Evolutionary conservation across 1,139 yeast species (phyloP), one percentile per base, ranked within the genome.

Genomic region (Geotrichum phurueaensis): DNA sequence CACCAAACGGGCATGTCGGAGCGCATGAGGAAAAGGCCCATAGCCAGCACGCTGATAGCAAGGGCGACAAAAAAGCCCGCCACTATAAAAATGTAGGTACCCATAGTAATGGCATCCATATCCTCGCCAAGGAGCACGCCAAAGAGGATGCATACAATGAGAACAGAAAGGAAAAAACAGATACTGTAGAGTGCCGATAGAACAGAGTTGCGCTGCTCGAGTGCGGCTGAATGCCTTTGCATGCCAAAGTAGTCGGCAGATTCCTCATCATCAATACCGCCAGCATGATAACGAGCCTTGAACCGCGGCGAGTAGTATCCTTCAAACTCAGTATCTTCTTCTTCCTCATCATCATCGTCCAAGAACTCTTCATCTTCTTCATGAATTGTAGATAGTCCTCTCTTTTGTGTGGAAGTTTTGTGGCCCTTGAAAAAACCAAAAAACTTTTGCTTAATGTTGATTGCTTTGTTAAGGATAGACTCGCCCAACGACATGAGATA

Each of bases 81-180:
- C 50, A 66, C 66, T 60, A 64, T 69, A 62, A 64, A 71, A 43
- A 60, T 68, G 64, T 63, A 65, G 33, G 66, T 71, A 58, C 68
- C 70, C 51, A 63, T 59, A 10, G 69, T 67, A 23, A 66, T 63
- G 43, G 61, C 65, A 49, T 55, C 64, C 69, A 63, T 70, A 67
- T 65, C 79, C 45, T 70, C 77, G 20, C 77, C 72, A 9, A 76
- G 66, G 9, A 81, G 73, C 39, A 80, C 78, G 0, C 84, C 82
- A 29, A 81, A 69, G 1, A 82, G 75, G 31, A 81, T 73, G 4
- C 81, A 80, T 1, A 81, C 75, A n/a, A 79, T 75, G 3, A 82
- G 67, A 15, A 79, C 75, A 3, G 84, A 73, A 3, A 80, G 65
- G 15, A 80, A 68, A 53, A 80, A 67, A 18, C 79, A 69, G 1